Evolutionary conservation across 805 yeast species (phyloP).

Genomic region (Wickerhamia fluorescens): DNA sequence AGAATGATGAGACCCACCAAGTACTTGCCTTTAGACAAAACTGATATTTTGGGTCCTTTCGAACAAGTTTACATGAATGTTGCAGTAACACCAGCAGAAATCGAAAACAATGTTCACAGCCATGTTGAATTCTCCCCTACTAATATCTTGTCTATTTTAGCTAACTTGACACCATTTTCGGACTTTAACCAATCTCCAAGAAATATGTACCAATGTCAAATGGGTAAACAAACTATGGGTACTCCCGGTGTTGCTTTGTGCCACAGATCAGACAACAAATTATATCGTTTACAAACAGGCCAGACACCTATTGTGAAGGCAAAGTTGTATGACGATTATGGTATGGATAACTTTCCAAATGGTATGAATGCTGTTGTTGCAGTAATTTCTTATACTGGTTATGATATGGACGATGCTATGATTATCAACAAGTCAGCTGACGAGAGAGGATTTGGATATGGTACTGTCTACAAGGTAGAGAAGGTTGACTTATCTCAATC

Average conservation of each 20-base stretch:
- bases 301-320: constrained; percentile 98
- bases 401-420: constrained; percentile 99
- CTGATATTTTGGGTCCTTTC: constrained; percentile 91
- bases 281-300: constrained; percentile 88
- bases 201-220: constrained; percentile 99
- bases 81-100: constrained; percentile 92
- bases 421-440: constrained; percentile 94
- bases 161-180: constrained; percentile 95
- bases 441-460: constrained; percentile 97
- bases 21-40: constrained; percentile 76
- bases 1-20: constrained; percentile 96
- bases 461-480: constrained; percentile 93
- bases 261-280: constrained; percentile 91
- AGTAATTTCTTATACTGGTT: constrained; percentile 96
- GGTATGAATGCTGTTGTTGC: constrained; percentile 99
- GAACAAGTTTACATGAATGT: constrained; percentile 96
- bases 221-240: constrained; percentile 99
- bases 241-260: constrained; percentile 95
- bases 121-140: constrained; percentile 97
- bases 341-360: constrained; percentile 97
- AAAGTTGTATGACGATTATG: constrained; percentile 86
- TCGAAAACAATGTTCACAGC: constrained; percentile 69
- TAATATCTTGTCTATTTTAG: constrained; percentile 86
- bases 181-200: constrained; percentile 99
- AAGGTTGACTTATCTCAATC: constrained; percentile 73